Evolutionary conservation across 2,329 filamentous ascomycete species (phyloP).

Genomic region (Colletotrichum orbiculare): DNA sequence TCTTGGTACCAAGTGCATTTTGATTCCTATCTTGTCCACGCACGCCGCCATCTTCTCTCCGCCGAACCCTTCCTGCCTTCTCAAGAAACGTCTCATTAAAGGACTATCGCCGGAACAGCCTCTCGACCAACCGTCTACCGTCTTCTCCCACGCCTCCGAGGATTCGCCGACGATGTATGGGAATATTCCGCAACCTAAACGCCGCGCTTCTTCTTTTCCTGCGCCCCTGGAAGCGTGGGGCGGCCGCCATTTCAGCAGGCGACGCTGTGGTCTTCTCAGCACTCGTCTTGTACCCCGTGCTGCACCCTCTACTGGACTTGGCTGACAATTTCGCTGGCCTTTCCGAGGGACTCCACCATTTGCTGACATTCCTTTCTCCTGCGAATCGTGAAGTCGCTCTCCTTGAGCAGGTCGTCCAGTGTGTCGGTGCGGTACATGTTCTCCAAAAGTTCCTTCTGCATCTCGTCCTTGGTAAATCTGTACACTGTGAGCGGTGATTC

Average conservation of each 20-base stretch:
- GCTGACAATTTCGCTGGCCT: conserved; percentile 96
- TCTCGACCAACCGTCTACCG: conserved; percentile 21
- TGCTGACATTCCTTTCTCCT: conserved; percentile 98
- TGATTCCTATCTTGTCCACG: conserved; percentile 28
- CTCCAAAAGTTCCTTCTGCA: conserved; percentile 96
- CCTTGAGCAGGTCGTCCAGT: conserved; percentile 94
- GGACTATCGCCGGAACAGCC: conserved; percentile 29
- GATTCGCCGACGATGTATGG: conserved; percentile 31
- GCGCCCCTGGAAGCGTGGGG: conserved; percentile 33
- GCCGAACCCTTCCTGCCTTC: conserved; percentile 25
- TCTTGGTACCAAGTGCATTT: neutral
- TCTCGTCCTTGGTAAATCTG: conserved; percentile 87
- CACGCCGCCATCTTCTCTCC: conserved; percentile 16
- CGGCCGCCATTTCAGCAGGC: conserved; percentile 21
- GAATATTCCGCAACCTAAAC: conserved; percentile 29
- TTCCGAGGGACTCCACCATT: conserved; percentile 94
- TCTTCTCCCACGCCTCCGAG: conserved; percentile 28
- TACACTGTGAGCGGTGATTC: conserved; percentile 4
- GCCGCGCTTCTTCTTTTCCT: conserved; percentile 33
- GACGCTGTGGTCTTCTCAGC: conserved; percentile 29
- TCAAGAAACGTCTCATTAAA: conserved; percentile 36
- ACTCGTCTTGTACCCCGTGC: conserved; percentile 13
- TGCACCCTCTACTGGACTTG: conserved; percentile 67
- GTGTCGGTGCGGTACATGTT: conserved; percentile 96
- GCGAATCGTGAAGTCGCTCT: conserved; percentile 95